Evolutionary conservation across 352 stramenopile species (phyloP).

Genomic region (Thraustochytrium striatum): DNA sequence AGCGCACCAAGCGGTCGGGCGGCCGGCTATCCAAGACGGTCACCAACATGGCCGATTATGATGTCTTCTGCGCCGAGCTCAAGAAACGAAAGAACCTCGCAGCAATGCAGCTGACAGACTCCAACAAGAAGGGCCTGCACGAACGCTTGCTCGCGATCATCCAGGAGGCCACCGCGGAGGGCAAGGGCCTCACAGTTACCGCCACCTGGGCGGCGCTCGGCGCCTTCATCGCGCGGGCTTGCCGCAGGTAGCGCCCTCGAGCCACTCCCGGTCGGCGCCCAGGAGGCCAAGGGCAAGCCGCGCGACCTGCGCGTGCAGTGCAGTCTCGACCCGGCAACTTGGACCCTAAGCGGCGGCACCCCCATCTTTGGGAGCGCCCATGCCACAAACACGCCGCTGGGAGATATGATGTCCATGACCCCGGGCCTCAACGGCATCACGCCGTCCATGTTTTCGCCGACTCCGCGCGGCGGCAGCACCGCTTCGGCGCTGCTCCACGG

Average conservation of each 20-base stretch:
- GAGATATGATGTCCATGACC: conserved; percentile 30
- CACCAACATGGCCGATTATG: background rate
- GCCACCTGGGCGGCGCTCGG: background rate
- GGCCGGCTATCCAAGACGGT: conserved; percentile 28
- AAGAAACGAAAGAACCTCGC: conserved; percentile 21
- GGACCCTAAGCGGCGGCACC: conserved; percentile 20
- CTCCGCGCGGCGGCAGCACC: conserved; percentile 17
- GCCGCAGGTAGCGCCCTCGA: background rate
- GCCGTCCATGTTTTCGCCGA: conserved; percentile 35
- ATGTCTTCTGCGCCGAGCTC: conserved; percentile 6
- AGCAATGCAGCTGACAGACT: background rate
- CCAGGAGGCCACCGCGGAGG: conserved; percentile 1
- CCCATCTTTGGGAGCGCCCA: background rate
- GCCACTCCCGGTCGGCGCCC: background rate
- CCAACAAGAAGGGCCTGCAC: background rate
- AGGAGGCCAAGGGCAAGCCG: background rate
- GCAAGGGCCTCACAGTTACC: background rate
- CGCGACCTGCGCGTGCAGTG: conserved; percentile 31
- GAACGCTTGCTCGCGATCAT: conserved; percentile 7
- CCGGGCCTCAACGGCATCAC: background rate
- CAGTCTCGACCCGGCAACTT: conserved; percentile 20
- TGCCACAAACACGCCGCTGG: conserved; percentile 6
- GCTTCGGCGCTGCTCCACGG: too few species aligned
- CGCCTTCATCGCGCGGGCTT: background rate
- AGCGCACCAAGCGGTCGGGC: conserved; percentile 11